Evolutionary conservation across 179 eudicot species (phyloP).

Genomic region (Nepenthes alata): DNA sequence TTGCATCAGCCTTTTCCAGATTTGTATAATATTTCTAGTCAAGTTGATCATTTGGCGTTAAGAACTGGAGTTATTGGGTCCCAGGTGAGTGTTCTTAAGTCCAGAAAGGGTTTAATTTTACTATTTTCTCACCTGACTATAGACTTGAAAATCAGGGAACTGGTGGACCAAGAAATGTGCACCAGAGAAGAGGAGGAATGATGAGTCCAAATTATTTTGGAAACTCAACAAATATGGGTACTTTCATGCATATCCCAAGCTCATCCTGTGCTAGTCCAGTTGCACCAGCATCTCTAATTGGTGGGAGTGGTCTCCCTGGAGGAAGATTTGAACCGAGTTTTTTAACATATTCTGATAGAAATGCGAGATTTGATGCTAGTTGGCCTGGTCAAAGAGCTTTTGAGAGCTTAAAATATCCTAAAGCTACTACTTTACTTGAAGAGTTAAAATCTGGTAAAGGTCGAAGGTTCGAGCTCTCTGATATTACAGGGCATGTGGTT

Average conservation of each 20-base stretch:
- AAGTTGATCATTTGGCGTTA: slow-evolving; percentile 25
- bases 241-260: slow-evolving; percentile 36
- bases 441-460: slow-evolving; percentile 55
- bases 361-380: slow-evolving; percentile 31
- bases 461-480: slow-evolving; percentile 67
- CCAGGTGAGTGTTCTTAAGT: slow-evolving; percentile 21
- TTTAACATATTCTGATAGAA: slow-evolving; percentile 40
- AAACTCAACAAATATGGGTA: slow-evolving; percentile 36
- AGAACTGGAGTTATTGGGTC: slow-evolving; percentile 19
- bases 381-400: slow-evolving; percentile 57
- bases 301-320: slow-evolving; percentile 33
- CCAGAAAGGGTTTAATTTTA: slow-evolving; percentile 16
- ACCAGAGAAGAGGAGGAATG: slow-evolving; percentile 36
- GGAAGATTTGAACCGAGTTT: slow-evolving; percentile 43
- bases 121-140: slow-evolving; percentile 23
- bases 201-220: slow-evolving; percentile 34
- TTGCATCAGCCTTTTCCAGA: slow-evolving; percentile 32
- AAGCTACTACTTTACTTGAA: slow-evolving; percentile 54
- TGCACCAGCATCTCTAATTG: slow-evolving; percentile 54
- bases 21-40: slow-evolving; percentile 30
- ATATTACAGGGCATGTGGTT: slow-evolving; percentile 58
- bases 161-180: slow-evolving; percentile 19
- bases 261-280: slow-evolving; percentile 56
- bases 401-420: slow-evolving; percentile 32
- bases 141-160: slow-evolving; percentile 27